Evolutionary conservation across 2,329 filamentous ascomycete species (phyloP).

Genomic region (Ophiosphaerella herpotricha): DNA sequence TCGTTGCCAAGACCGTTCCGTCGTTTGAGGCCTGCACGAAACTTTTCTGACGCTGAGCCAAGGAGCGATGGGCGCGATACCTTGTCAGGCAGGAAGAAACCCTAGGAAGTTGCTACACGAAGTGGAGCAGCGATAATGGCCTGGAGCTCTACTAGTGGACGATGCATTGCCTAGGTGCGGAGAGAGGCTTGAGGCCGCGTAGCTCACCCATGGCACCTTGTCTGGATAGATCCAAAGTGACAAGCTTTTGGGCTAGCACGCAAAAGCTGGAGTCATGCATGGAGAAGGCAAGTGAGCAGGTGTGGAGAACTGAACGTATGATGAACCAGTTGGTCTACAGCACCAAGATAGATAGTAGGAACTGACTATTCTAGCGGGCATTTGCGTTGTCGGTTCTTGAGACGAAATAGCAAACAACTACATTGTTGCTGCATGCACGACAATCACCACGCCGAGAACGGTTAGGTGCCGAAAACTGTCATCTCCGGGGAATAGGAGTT

Average conservation of each 20-base stretch:
- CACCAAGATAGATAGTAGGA: no score
- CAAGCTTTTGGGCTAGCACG: not conserved
- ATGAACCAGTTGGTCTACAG: no score
- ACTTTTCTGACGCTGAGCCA: slow-evolving; percentile 43
- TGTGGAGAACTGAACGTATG: no score
- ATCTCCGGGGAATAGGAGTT: not conserved
- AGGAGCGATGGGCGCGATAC: slow-evolving; percentile 27
- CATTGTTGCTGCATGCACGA: not conserved
- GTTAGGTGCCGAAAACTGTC: not conserved
- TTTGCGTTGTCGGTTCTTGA: no score
- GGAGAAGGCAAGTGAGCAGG: no score
- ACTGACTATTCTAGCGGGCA: no score
- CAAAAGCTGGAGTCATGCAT: no score
- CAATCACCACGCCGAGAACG: not conserved
- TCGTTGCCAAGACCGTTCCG: slow-evolving; percentile 32
- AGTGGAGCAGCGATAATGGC: slow-evolving; percentile 21
- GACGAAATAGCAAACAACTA: no score
- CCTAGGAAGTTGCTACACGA: slow-evolving; percentile 10
- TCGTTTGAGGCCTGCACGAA: slow-evolving; percentile 40
- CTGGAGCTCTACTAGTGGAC: slow-evolving; percentile 17
- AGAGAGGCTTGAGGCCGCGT: not conserved
- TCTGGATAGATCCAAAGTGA: not conserved
- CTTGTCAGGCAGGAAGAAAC: slow-evolving; percentile 14
- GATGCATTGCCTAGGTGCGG: not conserved
- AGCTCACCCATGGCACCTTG: no score